Base-by-base conservation (phyloP, 176 grass and related monocot genomes). In the Oryza coarctata region DNA sequence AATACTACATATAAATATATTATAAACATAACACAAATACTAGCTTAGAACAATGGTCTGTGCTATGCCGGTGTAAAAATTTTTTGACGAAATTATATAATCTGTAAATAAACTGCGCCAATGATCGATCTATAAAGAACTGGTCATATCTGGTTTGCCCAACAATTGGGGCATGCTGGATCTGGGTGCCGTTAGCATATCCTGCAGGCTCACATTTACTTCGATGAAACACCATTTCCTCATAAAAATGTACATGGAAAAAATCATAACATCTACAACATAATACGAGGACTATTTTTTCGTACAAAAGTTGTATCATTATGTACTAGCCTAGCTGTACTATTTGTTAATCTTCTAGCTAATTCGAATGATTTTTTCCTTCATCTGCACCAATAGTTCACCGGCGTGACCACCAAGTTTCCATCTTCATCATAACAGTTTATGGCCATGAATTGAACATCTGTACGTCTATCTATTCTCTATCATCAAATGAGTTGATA, bases 311-410 rank as follows among this genome's bases (percentile, higher is more conserved):
- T 1, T 60, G 55, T 60, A 11, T 60, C 55, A 60, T 60, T 10
- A 60, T 23, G 55, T 25, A 60, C 55, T 60, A 60, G 55, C 55
- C 55, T 25, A 55, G 55, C 55, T 22, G 20, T 9, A 58, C 55
- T 58, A 58, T 58, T 25, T 25, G 8, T 9, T 25, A 60, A 60
- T 60, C 7, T 11, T 60, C 7, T 60, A 25, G 55, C 55, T 60
- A 7, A 29, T 30, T 75, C 3, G 23, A 73, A 80, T 63, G 49
- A 58, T 55, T 32, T 73, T 86, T 17, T 65, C 5, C 18, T 78
- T 86, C 80, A 32, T 12, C 31, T 34, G 31, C 60, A 52, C 84
- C 84, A 86, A 73, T 86, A 28, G 60, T 68, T 81, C 71, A 22
- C 26, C 31, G 38, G 84, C 76, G 76, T 86, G 68, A 18, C 68